Evolutionary conservation across 164 flowering plant species (phyloP), one percentile per base, ranked within the genome.

Genomic region (Amborella trichopoda): DNA sequence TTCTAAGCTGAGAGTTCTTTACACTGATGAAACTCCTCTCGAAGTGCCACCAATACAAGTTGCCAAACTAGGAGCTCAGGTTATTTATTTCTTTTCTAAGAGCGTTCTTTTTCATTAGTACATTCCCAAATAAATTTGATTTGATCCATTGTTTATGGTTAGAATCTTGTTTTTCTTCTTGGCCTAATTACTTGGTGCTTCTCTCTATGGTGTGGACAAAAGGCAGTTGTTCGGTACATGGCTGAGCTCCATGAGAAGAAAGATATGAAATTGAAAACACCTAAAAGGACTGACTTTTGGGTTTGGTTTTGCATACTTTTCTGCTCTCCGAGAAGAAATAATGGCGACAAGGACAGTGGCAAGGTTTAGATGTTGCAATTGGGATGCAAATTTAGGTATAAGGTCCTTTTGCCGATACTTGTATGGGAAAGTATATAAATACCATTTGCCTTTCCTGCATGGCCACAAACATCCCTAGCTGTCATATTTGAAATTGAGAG

Each of bases 151-250:
- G 14, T 13, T 10, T 38, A n/a, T 10, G n/a, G n/a, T n/a, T n/a
- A n/a, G n/a, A n/a, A n/a, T n/a, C n/a, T n/a, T n/a, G n/a, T n/a
- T n/a, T n/a, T n/a, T n/a, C n/a, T n/a, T n/a, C n/a, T n/a, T n/a
- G n/a, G n/a, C n/a, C n/a, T n/a, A n/a, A n/a, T n/a, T n/a, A n/a
- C n/a, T n/a, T n/a, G n/a, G n/a, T n/a, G n/a, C n/a, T n/a, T n/a
- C n/a, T 12, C 11, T 34, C 18, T 13, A 13, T 30, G 13, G 19
- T 44, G 5, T 44, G 12, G 17, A n/a, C 39, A 52, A 23, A 70
- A 80, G 82, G 87, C 65, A 20, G 82, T 76, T 50, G 75, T 76
- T 26, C 46, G 63, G 28, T 80, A 60, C 72, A 80, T 80, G 80
- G 74, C 60, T 50, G 64, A 73, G 52, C 34, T 30, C 34, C 34